Base-by-base conservation (phyloP, 441 rosid species). In the Brassica balearica region DNA sequence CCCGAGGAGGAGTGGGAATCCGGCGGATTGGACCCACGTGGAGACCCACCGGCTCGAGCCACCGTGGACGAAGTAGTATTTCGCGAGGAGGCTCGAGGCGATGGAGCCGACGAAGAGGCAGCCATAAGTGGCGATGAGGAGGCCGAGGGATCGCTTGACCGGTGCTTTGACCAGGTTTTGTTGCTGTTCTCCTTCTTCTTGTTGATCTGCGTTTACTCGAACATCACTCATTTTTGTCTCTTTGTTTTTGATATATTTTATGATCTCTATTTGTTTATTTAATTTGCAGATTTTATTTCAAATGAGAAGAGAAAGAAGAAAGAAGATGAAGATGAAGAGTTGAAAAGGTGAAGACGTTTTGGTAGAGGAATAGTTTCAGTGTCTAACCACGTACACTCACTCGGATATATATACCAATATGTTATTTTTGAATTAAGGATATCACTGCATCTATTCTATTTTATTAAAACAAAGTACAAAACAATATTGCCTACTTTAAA, bases 21-120 rank as follows among this genome's bases (percentile, higher is more conserved):
- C 97, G 1, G 89, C 85, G 43, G 86, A 87, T 75, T 95, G 97
- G 64, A 91, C 96, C 92, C 91, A 89, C 3, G 99, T 90, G 53
- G 97, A 91, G 46, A 93, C 97, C 99, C 99, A 93, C 7, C 86
- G 79, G 82, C 87, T 87, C 2, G 88, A 78, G 23, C 98, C 98
- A 66, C 82, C 82, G 86, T 92, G 92, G 74, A 65, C 86, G 89
- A 95, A 95, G 36, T 95, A 95, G 82, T 75, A 95, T 62, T 92
- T 92, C 0, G 96, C 88, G 11, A 92, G 84, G 53, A 95, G 81
- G 67, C 85, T 87, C 32, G 98, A 88, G 0, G 94, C 84, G 64
- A 95, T 59, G 0, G 96, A 91, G 27, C 97, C 99, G 4, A 85
- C 66, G 65, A 90, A 89, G 60, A 95, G 90, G 68, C 81, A 88